Evolutionary conservation across 805 yeast genomes (phyloP).

Genomic region (Nakazawaea ambrosiae): DNA sequence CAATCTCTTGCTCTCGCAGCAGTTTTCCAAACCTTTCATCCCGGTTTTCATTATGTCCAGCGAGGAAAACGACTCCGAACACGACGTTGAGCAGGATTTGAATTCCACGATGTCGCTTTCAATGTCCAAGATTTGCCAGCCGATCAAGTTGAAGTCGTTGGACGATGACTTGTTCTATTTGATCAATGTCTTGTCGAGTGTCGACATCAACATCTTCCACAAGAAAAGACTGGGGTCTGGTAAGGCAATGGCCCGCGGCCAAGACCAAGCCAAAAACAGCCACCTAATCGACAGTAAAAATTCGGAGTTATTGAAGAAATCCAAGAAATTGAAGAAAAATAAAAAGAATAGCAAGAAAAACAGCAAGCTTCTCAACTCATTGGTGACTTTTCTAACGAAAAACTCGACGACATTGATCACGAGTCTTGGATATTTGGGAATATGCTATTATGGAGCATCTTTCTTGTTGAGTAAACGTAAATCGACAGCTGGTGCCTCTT

Average conservation of each 20-base stretch:
- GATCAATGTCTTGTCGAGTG: slow-evolving; percentile 23
- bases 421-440: slow-evolving; percentile 7
- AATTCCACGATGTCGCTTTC: slow-evolving; percentile 12
- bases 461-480: neutral
- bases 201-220: slow-evolving; percentile 12
- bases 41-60: slow-evolving; percentile 19
- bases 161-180: slow-evolving; percentile 24
- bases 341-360: neutral
- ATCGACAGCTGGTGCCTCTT: too few species aligned
- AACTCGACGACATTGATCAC: neutral
- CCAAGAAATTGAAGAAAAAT: too few species aligned
- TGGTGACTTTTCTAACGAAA: neutral
- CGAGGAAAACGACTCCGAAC: neutral
- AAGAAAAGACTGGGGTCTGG: neutral
- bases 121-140: slow-evolving; percentile 25
- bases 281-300: too few species aligned
- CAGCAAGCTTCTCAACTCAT: too few species aligned
- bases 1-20: slow-evolving; percentile 21
- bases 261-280: too few species aligned
- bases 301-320: too few species aligned
- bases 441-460: slow-evolving; percentile 6
- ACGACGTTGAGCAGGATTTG: slow-evolving; percentile 4
- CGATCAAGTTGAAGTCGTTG: slow-evolving; percentile 20
- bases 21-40: slow-evolving; percentile 22
- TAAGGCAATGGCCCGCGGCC: too few species aligned